phyloP scores from a whole-genome alignment of 768 basidiomycete genomes.

The Dendrothele bispora region DNA sequence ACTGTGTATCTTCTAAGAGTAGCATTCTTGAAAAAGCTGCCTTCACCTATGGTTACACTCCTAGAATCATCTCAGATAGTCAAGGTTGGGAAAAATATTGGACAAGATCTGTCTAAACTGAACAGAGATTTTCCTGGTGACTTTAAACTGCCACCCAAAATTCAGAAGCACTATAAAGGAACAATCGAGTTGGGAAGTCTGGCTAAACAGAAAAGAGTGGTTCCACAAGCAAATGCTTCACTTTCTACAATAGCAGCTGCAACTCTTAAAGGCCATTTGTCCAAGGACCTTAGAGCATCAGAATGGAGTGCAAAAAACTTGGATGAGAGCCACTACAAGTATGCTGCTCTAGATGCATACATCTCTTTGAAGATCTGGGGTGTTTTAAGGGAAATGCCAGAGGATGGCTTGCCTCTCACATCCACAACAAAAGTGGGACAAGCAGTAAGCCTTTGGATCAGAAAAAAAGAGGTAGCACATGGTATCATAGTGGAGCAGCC shows the following conservation, averaged over 20 bases:
- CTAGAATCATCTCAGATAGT: constrained; percentile 9
- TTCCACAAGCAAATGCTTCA: constrained; percentile 13
- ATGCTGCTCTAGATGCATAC: constrained; percentile 16
- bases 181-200: constrained; percentile 14
- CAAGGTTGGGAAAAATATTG: constrained; percentile 16
- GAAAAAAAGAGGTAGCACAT: constrained; percentile 10
- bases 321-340: constrained; percentile 6
- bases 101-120: constrained; percentile 13
- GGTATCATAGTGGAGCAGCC: constrained; percentile 11
- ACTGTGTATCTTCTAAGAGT: constrained; percentile 7
- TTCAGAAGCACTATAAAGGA: not conserved
- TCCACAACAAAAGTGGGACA: constrained; percentile 14
- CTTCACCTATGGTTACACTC: constrained; percentile 9
- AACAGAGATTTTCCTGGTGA: constrained; percentile 14
- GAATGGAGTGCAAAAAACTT: constrained; percentile 5
- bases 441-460: constrained; percentile 10
- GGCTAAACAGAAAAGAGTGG: constrained; percentile 12
- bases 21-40: constrained; percentile 5
- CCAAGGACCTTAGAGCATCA: constrained; percentile 5
- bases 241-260: constrained; percentile 13
- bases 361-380: constrained; percentile 6
- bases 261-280: constrained; percentile 4
- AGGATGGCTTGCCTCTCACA: constrained; percentile 10
- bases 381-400: constrained; percentile 7
- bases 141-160: constrained; percentile 3